Evolutionary conservation across 805 yeast species (phyloP), one percentile per base, ranked within the genome.

Genomic region (Candida takata): DNA sequence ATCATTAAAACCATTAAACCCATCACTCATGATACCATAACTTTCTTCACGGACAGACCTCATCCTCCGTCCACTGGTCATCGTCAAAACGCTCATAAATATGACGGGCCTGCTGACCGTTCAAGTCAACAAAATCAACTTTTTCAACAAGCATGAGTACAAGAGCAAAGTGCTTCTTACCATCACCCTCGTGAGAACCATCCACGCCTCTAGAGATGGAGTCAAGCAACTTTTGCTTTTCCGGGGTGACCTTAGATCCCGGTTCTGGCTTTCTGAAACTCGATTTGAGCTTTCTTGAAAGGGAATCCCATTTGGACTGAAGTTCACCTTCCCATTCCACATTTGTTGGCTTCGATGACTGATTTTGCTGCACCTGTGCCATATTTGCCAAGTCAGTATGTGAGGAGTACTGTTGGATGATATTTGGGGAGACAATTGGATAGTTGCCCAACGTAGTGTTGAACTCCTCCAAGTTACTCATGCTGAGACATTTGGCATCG

Each of bases 141-240:
- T 69, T 63, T 35, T 84, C 81, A 27, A 79, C 70, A 50, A 83
- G 75, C 62, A 85, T 56, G 27, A 81, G 77, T 20, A 83, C 73
- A 17, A 84, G 74, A 1, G 77, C 76, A 53, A 81, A 84, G 54
- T 83, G 77, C 51, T 75, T 78, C 27, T 45, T 43, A 11, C 72
- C 74, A 19, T 73, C 74, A 21, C 73, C 77, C 34, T 74, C 78
- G 50, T 74, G 70, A 29, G 74, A 69, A 7, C 95, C 95, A 58
- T 85, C 95, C 13, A 85, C 95, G 10, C 95, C 90, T 47, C 95
- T 69, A 32, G 72, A 67, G 31, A 85, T 79, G 35, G 83, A 73
- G 57, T 85, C 95, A 29, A 85, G 58, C 37, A 66, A 55, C 45
- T 73, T 74, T 25, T 66, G 64, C 38, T 73, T 74, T 28, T 74